Conservation (phyloP, 164 flowering plant genomes). For the Paratinospora sagittata region DNA sequence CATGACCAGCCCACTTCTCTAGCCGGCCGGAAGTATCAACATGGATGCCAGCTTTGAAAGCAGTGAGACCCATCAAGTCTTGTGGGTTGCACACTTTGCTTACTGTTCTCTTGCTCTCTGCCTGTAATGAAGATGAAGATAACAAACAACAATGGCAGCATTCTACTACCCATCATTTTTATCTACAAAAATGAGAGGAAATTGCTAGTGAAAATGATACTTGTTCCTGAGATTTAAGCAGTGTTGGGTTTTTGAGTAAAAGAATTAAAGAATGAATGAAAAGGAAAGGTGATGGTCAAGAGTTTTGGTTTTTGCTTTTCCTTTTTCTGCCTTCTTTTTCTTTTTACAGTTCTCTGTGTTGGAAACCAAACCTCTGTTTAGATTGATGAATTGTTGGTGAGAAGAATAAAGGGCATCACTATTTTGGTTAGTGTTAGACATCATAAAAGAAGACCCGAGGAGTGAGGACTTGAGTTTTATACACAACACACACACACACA, state of each 20-base stretch:
- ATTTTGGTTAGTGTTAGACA: neutral
- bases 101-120: constrained; percentile 13
- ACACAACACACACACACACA: no score
- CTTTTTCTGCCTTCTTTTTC: constrained; percentile 2
- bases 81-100: constrained; percentile 27
- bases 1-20: constrained; percentile 40
- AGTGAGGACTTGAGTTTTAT: no score
- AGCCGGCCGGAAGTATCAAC: constrained; percentile 43
- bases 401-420: neutral
- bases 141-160: constrained; percentile 19
- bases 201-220: neutral
- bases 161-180: constrained; percentile 12
- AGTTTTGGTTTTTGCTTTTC: neutral
- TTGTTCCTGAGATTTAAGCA: neutral
- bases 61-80: constrained; percentile 39
- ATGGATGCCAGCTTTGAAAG: constrained; percentile 43
- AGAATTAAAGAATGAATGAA: neutral
- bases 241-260: neutral
- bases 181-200: neutral
- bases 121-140: constrained; percentile 16
- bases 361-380: neutral
- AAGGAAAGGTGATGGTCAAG: neutral
- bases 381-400: neutral
- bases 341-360: neutral
- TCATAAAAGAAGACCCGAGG: no score